These are phyloP conservation scores for Brassica rapa DNA, from an alignment of 345 rosid genomes.

Conservation along the genomic window DNA sequence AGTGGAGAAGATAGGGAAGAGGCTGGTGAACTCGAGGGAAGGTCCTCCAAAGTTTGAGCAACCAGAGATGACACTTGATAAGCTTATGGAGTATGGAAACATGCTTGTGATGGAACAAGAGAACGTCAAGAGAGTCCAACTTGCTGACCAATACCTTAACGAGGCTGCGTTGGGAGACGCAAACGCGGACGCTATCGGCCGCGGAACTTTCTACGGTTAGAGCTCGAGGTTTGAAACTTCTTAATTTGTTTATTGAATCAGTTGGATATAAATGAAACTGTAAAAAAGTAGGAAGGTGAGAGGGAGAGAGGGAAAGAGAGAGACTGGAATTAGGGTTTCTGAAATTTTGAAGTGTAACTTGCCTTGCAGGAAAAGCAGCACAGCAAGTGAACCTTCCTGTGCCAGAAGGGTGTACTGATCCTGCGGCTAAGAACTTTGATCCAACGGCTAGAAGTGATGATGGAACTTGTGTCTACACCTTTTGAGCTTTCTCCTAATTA, in stretches of 20 bases:
- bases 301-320: not conserved
- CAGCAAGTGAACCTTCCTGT: conserved; percentile 74
- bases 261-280: not conserved
- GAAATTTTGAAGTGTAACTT: conserved; percentile 7
- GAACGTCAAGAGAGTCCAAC: conserved; percentile 93
- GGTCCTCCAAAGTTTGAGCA: conserved; percentile 78
- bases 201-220: conserved; percentile 76
- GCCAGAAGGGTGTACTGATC: conserved; percentile 94
- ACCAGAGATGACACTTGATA: conserved; percentile 68
- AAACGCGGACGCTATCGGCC: conserved; percentile 65
- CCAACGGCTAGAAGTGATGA: conserved; percentile 96
- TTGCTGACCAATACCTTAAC: conserved; percentile 81
- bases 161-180: conserved; percentile 94
- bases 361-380: conserved; percentile 71
- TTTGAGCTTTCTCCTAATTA: conserved; percentile 32
- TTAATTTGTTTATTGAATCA: not conserved
- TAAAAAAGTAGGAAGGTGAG: not conserved
- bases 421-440: conserved; percentile 64
- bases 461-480: conserved; percentile 71
- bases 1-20: conserved; percentile 67
- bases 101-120: conserved; percentile 93
- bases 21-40: conserved; percentile 88
- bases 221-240: conserved; percentile 39
- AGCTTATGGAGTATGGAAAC: conserved; percentile 79
- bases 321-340: conserved; percentile 10